These are phyloP conservation scores for Oidium heveae DNA, from an alignment of 2,329 filamentous ascomycete species.

Conservation along the genomic window DNA sequence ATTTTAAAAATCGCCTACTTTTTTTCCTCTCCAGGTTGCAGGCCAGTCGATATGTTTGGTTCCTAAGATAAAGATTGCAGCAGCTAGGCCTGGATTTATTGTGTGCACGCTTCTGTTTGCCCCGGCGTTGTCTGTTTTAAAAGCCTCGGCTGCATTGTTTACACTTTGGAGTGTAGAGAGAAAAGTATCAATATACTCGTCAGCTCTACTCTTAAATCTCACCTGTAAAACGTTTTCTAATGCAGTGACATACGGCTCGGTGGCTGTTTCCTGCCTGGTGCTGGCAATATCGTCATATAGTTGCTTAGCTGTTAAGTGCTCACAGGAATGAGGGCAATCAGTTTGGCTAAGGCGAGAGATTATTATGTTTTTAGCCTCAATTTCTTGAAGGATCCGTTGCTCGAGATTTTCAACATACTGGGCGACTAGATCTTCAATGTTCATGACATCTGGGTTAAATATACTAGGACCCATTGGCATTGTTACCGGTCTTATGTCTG, in stretches of 20 bases:
- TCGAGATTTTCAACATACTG: not conserved
- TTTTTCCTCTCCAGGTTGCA: not conserved
- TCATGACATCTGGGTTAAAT: not conserved
- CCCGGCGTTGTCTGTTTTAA: not conserved
- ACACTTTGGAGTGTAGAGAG: too few relatives aligned
- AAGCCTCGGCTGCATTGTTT: not conserved
- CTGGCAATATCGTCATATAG: too few relatives aligned
- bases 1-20: too few relatives aligned
- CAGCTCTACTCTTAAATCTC: not conserved
- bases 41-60: not conserved
- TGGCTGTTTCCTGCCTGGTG: too few relatives aligned
- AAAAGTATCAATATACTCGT: too few relatives aligned
- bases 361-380: not conserved
- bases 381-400: too few relatives aligned
- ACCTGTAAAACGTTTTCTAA: not conserved
- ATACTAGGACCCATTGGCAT: slow-evolving; percentile 23
- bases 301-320: not conserved
- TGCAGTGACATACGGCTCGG: not conserved
- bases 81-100: not conserved
- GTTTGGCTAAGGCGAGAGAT: not conserved
- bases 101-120: not conserved
- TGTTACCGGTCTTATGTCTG: too few relatives aligned
- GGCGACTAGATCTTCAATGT: not conserved
- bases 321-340: not conserved
- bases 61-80: too few relatives aligned